Evolutionary conservation across 495 filamentous ascomycete species (phyloP).

Genomic region (Daldinia childiae): DNA sequence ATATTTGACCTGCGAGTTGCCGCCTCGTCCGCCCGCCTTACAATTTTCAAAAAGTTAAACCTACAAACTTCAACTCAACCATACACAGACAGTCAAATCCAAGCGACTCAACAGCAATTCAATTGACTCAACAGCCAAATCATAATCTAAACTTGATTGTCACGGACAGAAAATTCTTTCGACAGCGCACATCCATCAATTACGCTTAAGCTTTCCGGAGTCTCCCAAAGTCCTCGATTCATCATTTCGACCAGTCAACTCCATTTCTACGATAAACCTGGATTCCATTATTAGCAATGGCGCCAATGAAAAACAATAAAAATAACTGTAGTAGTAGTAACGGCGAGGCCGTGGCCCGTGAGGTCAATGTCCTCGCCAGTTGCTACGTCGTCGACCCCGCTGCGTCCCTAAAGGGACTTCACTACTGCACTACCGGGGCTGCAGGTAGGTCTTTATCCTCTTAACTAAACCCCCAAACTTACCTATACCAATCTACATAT

Average conservation of each 20-base stretch:
- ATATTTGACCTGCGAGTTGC: slow-evolving; percentile 20
- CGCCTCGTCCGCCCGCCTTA: slow-evolving; percentile 20
- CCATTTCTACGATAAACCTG: slow-evolving; percentile 42
- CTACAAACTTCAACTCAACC: slow-evolving; percentile 4
- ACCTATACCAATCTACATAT: no score
- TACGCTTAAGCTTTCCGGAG: neutral
- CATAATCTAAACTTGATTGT: neutral
- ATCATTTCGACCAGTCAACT: slow-evolving; percentile 7
- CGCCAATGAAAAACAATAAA: slow-evolving; percentile 70
- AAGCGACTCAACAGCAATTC: neutral
- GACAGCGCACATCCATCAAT: neutral
- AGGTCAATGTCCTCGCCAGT: slow-evolving; percentile 80
- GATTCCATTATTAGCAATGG: slow-evolving; percentile 59
- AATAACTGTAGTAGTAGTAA: slow-evolving; percentile 77
- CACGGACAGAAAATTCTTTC: neutral
- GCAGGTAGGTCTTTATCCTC: slow-evolving; percentile 63
- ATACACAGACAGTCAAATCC: slow-evolving; percentile 4
- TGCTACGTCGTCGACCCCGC: slow-evolving; percentile 76
- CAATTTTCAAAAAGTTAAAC: neutral
- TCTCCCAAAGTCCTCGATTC: slow-evolving; percentile 9
- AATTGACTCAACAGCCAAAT: slow-evolving; percentile 3
- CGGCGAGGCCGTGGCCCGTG: slow-evolving; percentile 64
- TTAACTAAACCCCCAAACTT: neutral
- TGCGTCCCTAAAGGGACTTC: slow-evolving; percentile 73
- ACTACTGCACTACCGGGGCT: slow-evolving; percentile 92